These are phyloP conservation scores for Penicillium vulpinum DNA, from an alignment of 2,329 filamentous ascomycete genomes.

Conservation along the genomic window DNA sequence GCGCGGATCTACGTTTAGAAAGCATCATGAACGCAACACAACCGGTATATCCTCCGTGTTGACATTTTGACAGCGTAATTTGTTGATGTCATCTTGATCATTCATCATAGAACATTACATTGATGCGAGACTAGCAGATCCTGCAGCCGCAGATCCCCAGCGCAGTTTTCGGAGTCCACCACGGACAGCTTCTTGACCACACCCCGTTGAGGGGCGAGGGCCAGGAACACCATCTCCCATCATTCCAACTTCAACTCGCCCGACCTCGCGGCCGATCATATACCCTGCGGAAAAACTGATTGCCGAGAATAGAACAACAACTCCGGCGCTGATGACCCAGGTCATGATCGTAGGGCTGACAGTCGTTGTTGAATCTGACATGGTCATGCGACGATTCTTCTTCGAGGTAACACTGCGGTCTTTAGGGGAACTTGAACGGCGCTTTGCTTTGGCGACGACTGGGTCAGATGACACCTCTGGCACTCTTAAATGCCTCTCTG, in stretches of 20 bases:
- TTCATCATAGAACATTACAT: background rate
- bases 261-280: slow-evolving; percentile 60
- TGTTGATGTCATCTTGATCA: slow-evolving; percentile 10
- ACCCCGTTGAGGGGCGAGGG: slow-evolving; percentile 38
- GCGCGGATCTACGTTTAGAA: background rate
- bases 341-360: slow-evolving; percentile 63
- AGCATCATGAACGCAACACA: background rate
- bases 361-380: slow-evolving; percentile 33
- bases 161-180: slow-evolving; percentile 46
- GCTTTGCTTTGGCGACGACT: slow-evolving; percentile 28
- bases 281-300: slow-evolving; percentile 67
- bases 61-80: slow-evolving; percentile 4
- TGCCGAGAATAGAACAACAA: slow-evolving; percentile 64
- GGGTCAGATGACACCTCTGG: slow-evolving; percentile 21
- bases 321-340: slow-evolving; percentile 65
- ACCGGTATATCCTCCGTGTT: background rate
- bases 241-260: slow-evolving; percentile 51
- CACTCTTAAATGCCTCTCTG: slow-evolving; percentile 23
- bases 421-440: slow-evolving; percentile 40
- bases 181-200: slow-evolving; percentile 49
- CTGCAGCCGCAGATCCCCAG: slow-evolving; percentile 42
- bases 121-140: slow-evolving; percentile 41
- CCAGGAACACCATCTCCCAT: slow-evolving; percentile 30
- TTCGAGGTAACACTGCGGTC: slow-evolving; percentile 37
- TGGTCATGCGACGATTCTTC: slow-evolving; percentile 35